Conservation (phyloP, 148 eudicot species). For the Camellia lanceoleosa region DNA sequence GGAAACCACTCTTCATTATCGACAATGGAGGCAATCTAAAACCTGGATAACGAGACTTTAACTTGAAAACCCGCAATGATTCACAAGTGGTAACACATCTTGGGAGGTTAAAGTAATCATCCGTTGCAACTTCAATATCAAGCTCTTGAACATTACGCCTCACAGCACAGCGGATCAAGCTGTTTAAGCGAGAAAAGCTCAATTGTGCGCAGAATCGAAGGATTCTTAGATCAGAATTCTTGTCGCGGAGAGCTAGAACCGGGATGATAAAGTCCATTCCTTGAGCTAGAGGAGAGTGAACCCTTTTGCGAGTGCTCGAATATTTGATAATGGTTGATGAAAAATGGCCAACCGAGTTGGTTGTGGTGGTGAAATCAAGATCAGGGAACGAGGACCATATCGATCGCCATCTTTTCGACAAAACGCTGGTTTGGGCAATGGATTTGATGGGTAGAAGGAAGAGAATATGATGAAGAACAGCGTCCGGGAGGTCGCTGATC, state of each 20-base stretch:
- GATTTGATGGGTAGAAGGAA: constrained; percentile 45
- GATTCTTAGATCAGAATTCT: constrained; percentile 26
- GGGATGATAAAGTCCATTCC: constrained; percentile 22
- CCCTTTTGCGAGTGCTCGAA: background rate
- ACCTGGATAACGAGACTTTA: constrained; percentile 43
- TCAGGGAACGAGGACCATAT: constrained; percentile 58
- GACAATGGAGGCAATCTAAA: constrained; percentile 42
- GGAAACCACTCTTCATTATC: constrained; percentile 41
- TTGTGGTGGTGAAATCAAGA: constrained; percentile 52
- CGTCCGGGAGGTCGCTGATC: constrained; percentile 61
- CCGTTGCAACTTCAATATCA: constrained; percentile 45
- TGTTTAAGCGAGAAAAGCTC: constrained; percentile 36
- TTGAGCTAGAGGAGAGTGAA: background rate
- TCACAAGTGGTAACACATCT: constrained; percentile 28
- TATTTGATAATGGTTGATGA: background rate
- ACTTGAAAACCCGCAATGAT: constrained; percentile 32
- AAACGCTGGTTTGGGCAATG: constrained; percentile 38
- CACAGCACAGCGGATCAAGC: constrained; percentile 43
- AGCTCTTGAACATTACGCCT: constrained; percentile 50
- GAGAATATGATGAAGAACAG: constrained; percentile 46
- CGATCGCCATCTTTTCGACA: constrained; percentile 49
- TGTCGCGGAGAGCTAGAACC: constrained; percentile 35
- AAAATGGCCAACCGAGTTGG: background rate
- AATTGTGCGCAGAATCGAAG: constrained; percentile 43
- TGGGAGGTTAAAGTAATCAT: constrained; percentile 52